These are phyloP conservation scores for Suillus americanus DNA, from an alignment of 768 basidiomycete species.

Conservation along the genomic window DNA sequence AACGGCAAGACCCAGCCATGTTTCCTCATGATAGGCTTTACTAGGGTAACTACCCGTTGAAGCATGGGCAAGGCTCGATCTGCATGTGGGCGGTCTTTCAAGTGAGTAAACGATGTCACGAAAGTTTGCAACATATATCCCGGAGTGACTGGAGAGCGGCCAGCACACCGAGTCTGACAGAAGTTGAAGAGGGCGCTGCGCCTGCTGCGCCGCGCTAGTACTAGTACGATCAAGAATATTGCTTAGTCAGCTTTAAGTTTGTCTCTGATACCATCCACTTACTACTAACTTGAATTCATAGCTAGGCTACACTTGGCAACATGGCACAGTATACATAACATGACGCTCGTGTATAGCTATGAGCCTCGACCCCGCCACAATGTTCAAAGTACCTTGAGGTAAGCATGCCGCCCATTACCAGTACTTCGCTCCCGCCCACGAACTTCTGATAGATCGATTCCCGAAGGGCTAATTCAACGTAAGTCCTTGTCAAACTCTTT, in stretches of 20 bases:
- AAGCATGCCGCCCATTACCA: neutral
- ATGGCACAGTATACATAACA: too few relatives aligned
- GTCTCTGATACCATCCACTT: too few relatives aligned
- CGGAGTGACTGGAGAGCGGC: neutral
- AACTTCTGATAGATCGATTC: neutral
- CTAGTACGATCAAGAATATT: too few relatives aligned
- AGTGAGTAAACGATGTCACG: slow-evolving; percentile 67
- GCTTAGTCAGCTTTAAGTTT: neutral
- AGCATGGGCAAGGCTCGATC: slow-evolving; percentile 69
- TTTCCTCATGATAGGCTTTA: slow-evolving; percentile 93
- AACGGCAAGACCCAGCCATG: slow-evolving; percentile 77
- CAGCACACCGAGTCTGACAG: neutral
- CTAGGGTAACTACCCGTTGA: slow-evolving; percentile 69
- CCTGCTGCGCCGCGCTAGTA: too few relatives aligned
- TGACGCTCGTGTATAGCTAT: neutral
- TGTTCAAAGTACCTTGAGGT: neutral
- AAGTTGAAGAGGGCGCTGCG: neutral
- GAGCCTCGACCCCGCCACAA: neutral
- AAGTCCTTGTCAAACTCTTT: neutral
- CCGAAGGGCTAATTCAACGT: neutral
- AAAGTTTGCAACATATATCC: slow-evolving; percentile 52
- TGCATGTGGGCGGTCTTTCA: slow-evolving; percentile 65
- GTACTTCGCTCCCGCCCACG: neutral
- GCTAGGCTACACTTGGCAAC: too few relatives aligned
- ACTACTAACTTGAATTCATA: too few relatives aligned